phyloP scores from a whole-genome alignment of 2,329 filamentous ascomycete genomes.

The Pyricularia pennisetigena region DNA sequence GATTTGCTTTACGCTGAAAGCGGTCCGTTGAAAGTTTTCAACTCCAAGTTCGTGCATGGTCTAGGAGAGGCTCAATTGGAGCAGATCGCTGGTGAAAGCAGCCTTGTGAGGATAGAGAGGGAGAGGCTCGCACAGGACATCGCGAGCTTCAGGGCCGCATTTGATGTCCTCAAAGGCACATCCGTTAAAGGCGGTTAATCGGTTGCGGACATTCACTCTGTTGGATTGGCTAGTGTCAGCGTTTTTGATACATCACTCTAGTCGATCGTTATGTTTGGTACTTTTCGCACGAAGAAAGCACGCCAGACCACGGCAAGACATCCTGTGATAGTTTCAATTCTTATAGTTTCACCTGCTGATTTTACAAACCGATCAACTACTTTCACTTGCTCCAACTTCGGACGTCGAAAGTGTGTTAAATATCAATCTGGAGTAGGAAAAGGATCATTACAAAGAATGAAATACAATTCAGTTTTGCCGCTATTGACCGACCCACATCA shows the following conservation, averaged over 20 bases:
- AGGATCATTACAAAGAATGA: neutral
- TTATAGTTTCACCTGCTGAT: neutral
- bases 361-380: neutral
- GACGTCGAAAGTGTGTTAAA: neutral
- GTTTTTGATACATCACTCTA: neutral
- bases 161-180: neutral
- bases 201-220: neutral
- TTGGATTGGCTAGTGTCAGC: neutral
- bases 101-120: neutral
- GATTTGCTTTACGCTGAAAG: conserved; percentile 8
- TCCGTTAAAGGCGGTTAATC: neutral
- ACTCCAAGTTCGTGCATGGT: neutral
- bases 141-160: neutral
- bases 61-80: conserved; percentile 1
- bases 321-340: neutral
- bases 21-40: conserved; percentile 5
- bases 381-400: neutral
- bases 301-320: neutral
- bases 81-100: conserved; percentile 1
- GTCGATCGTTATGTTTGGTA: neutral
- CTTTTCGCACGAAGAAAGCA: neutral
- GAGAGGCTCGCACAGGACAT: neutral
- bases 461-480: neutral
- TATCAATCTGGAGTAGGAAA: neutral
- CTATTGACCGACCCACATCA: neutral